These are phyloP conservation scores for Phytophthora rubi DNA, from an alignment of 352 stramenopile genomes.

Conservation along the genomic window DNA sequence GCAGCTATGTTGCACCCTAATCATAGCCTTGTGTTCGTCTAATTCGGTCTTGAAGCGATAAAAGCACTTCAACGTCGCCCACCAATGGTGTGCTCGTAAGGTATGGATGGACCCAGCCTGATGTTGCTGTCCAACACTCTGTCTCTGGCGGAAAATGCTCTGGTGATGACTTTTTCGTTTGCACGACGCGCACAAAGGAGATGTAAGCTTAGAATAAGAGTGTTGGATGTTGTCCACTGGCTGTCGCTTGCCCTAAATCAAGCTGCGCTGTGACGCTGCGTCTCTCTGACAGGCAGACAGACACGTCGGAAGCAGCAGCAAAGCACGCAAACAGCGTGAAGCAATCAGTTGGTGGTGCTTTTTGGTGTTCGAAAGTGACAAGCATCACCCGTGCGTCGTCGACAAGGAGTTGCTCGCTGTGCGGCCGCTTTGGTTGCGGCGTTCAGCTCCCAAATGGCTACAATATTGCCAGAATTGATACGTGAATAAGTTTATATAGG, in stretches of 20 bases:
- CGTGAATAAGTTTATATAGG: background rate
- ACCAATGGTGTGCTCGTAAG: background rate
- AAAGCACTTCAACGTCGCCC: background rate
- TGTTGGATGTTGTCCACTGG: background rate
- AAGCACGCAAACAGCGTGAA: background rate
- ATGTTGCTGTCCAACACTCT: no score
- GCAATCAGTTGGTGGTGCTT: constrained; percentile 20
- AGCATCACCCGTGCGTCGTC: constrained; percentile 3
- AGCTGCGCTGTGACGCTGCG: background rate
- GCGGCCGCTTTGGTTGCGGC: background rate
- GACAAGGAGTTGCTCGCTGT: constrained; percentile 9
- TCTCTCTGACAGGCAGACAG: background rate
- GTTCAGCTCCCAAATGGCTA: background rate
- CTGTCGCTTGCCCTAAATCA: background rate
- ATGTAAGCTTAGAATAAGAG: background rate
- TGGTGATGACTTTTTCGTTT: background rate
- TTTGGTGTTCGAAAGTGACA: constrained; percentile 21
- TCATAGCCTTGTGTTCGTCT: constrained; percentile 20
- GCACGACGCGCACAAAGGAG: background rate
- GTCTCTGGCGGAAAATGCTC: background rate
- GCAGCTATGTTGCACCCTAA: constrained; percentile 16
- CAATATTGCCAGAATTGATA: background rate
- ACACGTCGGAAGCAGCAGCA: constrained; percentile 1
- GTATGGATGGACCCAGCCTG: no score
- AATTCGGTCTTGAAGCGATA: constrained; percentile 5